Percentiles rank a stretch among this genome's conserved stretches.
These are phyloP conservation scores for Alternaria triticimaculans DNA, from an alignment of 2,329 filamentous ascomycete genomes.

Conservation along the genomic window DNA sequence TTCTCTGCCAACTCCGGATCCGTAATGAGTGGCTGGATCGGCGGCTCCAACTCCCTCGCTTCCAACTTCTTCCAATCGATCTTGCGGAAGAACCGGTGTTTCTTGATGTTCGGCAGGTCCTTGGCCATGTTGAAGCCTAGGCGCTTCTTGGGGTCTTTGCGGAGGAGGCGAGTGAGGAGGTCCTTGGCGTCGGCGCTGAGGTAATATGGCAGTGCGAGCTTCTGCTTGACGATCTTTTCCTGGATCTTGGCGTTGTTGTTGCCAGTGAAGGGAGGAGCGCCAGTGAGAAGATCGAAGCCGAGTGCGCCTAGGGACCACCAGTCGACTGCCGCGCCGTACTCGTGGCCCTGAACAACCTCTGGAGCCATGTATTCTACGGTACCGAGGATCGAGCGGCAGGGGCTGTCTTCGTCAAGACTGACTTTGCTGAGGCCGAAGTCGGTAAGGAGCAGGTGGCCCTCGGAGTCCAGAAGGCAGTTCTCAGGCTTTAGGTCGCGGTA, in stretches of 20 bases:
- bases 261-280: constrained; percentile 87
- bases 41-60: constrained; percentile 80
- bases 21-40: constrained; percentile 91
- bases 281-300: constrained; percentile 90
- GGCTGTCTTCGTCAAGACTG: constrained; percentile 72
- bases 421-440: constrained; percentile 98
- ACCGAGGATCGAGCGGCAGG: constrained; percentile 88
- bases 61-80: constrained; percentile 93
- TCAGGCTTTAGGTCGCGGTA: constrained; percentile 98
- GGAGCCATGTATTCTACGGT: constrained; percentile 99
- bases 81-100: constrained; percentile 94
- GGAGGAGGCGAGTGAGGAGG: constrained; percentile 83
- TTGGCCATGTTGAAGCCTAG: constrained; percentile 88
- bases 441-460: constrained; percentile 91
- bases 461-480: constrained; percentile 90
- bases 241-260: constrained; percentile 94
- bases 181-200: constrained; percentile 92
- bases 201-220: constrained; percentile 87
- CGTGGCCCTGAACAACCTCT: constrained; percentile 85
- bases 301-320: constrained; percentile 98
- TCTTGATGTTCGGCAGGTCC: constrained; percentile 84
- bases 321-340: constrained; percentile 93
- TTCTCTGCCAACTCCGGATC: constrained; percentile 97
- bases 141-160: constrained; percentile 90
- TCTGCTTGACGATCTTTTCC: constrained; percentile 94